These are phyloP conservation scores for Penicillium atrosanguineum DNA, from an alignment of 495 filamentous ascomycete species.

Conservation along the genomic window DNA sequence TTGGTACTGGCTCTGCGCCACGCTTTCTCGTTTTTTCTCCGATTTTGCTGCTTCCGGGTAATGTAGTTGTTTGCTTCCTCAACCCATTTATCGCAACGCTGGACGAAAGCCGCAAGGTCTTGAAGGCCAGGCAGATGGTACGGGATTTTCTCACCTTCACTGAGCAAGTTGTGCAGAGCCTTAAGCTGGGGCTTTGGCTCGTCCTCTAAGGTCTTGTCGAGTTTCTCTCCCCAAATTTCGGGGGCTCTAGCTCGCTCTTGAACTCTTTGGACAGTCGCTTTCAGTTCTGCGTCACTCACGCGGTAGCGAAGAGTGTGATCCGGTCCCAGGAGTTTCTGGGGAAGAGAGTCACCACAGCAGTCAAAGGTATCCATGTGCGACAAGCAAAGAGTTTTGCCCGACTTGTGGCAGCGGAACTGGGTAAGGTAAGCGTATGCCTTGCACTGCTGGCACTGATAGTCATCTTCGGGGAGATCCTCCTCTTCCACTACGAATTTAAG, in stretches of 20 bases:
- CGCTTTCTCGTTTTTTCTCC: constrained; percentile 92
- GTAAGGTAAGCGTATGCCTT: constrained; percentile 91
- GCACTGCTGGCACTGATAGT: constrained; percentile 87
- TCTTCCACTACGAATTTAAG: constrained; percentile 56
- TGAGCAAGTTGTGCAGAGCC: constrained; percentile 75
- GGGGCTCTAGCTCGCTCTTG: constrained; percentile 83
- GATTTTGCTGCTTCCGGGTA: constrained; percentile 95
- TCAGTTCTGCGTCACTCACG: constrained; percentile 67
- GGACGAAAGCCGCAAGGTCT: constrained; percentile 83
- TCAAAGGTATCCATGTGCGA: constrained; percentile 72
- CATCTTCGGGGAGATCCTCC: constrained; percentile 78
- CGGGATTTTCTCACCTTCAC: constrained; percentile 95
- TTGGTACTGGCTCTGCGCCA: constrained; percentile 80
- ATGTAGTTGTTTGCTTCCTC: constrained; percentile 97
- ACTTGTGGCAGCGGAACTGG: constrained; percentile 76
- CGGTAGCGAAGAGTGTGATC: constrained; percentile 72
- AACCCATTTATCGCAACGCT: constrained; percentile 95
- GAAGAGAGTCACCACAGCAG: constrained; percentile 68
- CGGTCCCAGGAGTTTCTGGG: constrained; percentile 57
- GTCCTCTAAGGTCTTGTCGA: constrained; percentile 78
- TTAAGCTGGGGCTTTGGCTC: constrained; percentile 83
- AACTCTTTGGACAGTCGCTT: constrained; percentile 67
- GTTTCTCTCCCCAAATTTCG: constrained; percentile 87
- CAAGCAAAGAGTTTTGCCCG: constrained; percentile 75
- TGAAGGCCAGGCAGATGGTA: constrained; percentile 84